phyloP scores from a whole-genome alignment of 163 green algal genomes.

The Scenedesmus sp. region DNA sequence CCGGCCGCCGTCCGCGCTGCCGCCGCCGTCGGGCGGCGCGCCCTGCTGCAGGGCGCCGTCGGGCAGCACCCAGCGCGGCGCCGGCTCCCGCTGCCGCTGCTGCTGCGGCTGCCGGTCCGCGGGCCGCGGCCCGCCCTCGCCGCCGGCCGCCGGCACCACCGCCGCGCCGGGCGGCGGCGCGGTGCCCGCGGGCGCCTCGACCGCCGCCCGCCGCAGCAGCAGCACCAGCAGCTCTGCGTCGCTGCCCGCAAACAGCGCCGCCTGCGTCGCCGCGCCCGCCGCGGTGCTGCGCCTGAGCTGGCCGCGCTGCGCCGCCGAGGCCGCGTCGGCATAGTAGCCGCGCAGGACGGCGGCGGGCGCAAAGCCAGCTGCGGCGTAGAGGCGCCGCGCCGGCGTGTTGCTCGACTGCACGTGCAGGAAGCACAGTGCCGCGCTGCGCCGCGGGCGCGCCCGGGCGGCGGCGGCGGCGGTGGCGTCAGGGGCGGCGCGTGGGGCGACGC shows the following conservation, averaged over 20 bases:
- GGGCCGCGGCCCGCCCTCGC: too few species aligned
- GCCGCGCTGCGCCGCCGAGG: slow-evolving; percentile 25
- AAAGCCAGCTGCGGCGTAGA: slow-evolving; percentile 35
- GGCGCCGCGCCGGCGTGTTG: slow-evolving; percentile 13
- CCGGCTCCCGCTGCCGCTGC: slow-evolving; percentile 3
- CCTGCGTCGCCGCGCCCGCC: not conserved
- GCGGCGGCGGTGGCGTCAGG: not conserved
- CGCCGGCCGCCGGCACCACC: too few species aligned
- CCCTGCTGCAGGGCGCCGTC: too few species aligned
- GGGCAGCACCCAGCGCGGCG: too few species aligned
- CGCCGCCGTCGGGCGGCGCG: too few species aligned
- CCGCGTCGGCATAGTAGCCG: slow-evolving; percentile 32
- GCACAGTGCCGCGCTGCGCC: slow-evolving; percentile 4
- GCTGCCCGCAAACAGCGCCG: not conserved
- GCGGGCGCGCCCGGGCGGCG: too few species aligned
- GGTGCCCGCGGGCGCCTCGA: too few species aligned
- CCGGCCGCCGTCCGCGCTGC: too few species aligned
- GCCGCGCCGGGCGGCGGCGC: too few species aligned
- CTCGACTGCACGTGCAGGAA: slow-evolving; percentile 45
- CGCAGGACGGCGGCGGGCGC: not conserved
- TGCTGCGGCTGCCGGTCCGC: not conserved
- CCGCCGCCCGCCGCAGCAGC: not conserved
- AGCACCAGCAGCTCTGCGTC: slow-evolving; percentile 38
- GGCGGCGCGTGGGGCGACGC: too few species aligned
- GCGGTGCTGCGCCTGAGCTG: slow-evolving; percentile 13